Conservation (phyloP, 768 basidiomycete species). For the Coprinellus aureogranulatus region DNA sequence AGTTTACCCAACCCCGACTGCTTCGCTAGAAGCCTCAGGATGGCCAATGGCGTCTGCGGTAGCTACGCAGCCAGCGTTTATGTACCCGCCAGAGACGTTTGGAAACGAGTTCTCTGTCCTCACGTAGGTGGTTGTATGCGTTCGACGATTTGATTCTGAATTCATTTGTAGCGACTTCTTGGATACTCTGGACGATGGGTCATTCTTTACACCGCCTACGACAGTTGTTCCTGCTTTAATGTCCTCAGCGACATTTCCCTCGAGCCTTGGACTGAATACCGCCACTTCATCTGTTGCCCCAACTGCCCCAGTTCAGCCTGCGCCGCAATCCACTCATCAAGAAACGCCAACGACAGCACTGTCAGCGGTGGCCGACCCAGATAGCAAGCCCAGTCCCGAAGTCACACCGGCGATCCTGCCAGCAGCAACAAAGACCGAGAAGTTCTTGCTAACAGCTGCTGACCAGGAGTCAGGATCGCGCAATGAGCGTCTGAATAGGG, state of each 20-base stretch:
- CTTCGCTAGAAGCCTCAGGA: conserved; percentile 36
- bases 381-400: conserved; percentile 26
- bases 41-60: conserved; percentile 53
- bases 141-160: conserved; percentile 5
- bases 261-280: conserved; percentile 7
- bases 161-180: conserved; percentile 69
- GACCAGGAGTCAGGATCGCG: conserved; percentile 91
- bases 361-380: conserved; percentile 14
- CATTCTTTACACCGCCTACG: conserved; percentile 69
- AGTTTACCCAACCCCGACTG: conserved; percentile 31
- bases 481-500: conserved; percentile 84
- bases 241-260: conserved; percentile 36
- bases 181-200: conserved; percentile 80
- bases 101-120: conserved; percentile 83
- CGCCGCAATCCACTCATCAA: background rate
- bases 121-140: conserved; percentile 46
- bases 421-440: conserved; percentile 78
- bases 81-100: conserved; percentile 70
- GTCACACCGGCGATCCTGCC: conserved; percentile 58
- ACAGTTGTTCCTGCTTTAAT: conserved; percentile 48
- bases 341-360: conserved; percentile 4
- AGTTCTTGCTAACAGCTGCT: conserved; percentile 88
- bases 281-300: background rate
- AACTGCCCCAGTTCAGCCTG: background rate
- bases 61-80: conserved; percentile 46